Base-by-base conservation (phyloP, 352 stramenopile genomes). In the Globisporangium spiculum region DNA sequence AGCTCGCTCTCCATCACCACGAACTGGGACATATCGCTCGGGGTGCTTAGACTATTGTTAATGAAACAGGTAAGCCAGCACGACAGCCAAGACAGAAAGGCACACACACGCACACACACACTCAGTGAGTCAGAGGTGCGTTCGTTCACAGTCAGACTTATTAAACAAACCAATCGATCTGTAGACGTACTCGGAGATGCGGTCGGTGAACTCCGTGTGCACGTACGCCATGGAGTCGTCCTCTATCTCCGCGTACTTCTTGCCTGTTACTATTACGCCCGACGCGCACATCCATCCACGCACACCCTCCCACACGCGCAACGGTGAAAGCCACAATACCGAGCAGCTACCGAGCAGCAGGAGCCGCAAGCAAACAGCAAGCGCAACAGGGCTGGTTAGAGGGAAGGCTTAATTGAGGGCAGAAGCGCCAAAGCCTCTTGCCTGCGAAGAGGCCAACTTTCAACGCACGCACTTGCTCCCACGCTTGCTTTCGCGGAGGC, bases 161-260 rank as follows among this genome's bases (percentile, higher is more conserved):
- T 30, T 24, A 38, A 22, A 27, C 48, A 27, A 36, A 36, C 32
- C n/a, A 24, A 3, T 8, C 12, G 41, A 56, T 8, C 22, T 2
- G 24, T 26, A 52, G 26, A 53, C 69, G 44, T 65, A 75, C 69
- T 66, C 54, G 32, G 69, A 75, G 46, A 75, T 46, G 53, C 52
- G 59, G 38, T 68, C 54, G 10, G 69, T 72, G 53, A 46, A 38
- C 4, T 53, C 66, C 14, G 60, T 71, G 52, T 59, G 27, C 44
- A 22, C 57, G 46, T 66, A 63, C 44, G 56, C 56, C 64, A 64
- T 69, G 41, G 44, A 12, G 4, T 56, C 52, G 38, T 44, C 30
- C 4, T 46, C 22, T 57, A 55, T 12, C 20, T 46, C 14, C 18
- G 30, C 32, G 8, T 46, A 20, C 30, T 32, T 36, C 56, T 48